Evolutionary conservation across 2,329 filamentous ascomycete genomes (phyloP).

Genomic region (Monosporascus cannonballus): DNA sequence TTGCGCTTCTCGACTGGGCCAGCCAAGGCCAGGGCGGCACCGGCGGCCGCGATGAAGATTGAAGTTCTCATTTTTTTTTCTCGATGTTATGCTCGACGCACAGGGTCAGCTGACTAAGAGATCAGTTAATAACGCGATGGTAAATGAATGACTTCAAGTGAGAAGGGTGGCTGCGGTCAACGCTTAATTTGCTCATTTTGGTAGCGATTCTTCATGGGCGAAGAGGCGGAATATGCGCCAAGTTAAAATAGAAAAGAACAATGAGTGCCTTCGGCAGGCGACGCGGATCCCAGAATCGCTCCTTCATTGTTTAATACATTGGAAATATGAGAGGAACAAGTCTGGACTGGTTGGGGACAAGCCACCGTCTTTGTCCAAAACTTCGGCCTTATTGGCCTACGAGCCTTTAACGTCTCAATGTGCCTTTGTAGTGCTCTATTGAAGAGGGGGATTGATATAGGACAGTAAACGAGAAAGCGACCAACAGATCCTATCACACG

Average conservation of each 20-base stretch:
- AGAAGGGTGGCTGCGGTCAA: conserved; percentile 3
- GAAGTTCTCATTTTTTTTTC: conserved; percentile 38
- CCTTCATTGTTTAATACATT: conserved; percentile 1
- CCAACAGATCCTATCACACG: too few species aligned
- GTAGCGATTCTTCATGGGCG: conserved; percentile 2
- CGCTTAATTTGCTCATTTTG: not conserved
- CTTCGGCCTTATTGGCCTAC: conserved; percentile 6
- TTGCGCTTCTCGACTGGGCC: conserved; percentile 27
- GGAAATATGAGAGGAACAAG: not conserved
- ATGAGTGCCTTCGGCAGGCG: not conserved
- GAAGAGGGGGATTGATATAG: not conserved
- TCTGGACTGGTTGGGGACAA: not conserved
- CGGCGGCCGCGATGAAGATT: conserved; percentile 26
- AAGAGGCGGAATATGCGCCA: not conserved
- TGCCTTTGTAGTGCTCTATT: not conserved
- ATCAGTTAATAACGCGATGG: not conserved
- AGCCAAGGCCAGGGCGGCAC: conserved; percentile 27
- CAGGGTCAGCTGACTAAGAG: not conserved
- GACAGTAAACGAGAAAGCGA: not conserved
- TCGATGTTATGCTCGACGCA: conserved; percentile 4
- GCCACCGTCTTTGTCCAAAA: conserved; percentile 5
- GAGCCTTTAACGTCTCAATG: not conserved
- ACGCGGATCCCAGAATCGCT: conserved; percentile 4
- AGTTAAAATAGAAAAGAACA: not conserved
- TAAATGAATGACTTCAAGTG: conserved; percentile 2